These are phyloP conservation scores for Aureobasidium mangrovei DNA, from an alignment of 2,329 filamentous ascomycete genomes.

Conservation along the genomic window DNA sequence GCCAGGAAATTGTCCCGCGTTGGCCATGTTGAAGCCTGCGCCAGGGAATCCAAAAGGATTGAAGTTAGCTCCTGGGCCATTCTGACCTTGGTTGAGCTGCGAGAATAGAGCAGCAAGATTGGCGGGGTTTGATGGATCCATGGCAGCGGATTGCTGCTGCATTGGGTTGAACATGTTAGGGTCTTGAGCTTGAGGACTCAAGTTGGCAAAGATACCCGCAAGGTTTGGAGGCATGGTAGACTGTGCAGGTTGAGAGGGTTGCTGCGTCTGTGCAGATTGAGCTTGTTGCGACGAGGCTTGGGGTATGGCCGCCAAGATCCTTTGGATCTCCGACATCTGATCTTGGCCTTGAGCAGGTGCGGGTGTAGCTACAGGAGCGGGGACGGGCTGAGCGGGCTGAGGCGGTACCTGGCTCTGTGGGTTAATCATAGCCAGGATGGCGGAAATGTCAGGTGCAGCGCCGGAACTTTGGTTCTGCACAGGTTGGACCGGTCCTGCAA, in stretches of 20 bases:
- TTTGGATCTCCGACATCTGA: constrained; percentile 17
- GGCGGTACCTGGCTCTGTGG: constrained; percentile 19
- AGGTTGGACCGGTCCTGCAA: constrained; percentile 13
- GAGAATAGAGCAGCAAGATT: constrained; percentile 16
- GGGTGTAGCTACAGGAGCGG: constrained; percentile 15
- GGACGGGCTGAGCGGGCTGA: constrained; percentile 11
- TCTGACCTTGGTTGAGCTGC: constrained; percentile 10
- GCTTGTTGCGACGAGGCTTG: constrained; percentile 13
- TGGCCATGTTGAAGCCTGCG: constrained; percentile 6
- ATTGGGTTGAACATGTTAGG: constrained; percentile 11
- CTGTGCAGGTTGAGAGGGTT: constrained; percentile 3
- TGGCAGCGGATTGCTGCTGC: constrained; percentile 16
- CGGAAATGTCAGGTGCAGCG: constrained; percentile 15
- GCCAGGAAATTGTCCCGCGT: constrained; percentile 1
- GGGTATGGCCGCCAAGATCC: constrained; percentile 19
- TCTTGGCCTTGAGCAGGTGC: constrained; percentile 3
- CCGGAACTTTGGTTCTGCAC: constrained; percentile 10
- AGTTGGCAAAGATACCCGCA: constrained; percentile 11
- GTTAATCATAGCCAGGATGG: constrained; percentile 17
- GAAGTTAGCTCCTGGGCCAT: constrained; percentile 15
- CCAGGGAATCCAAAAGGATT: constrained; percentile 9
- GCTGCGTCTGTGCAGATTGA: constrained; percentile 8
- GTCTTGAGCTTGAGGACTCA: not conserved
- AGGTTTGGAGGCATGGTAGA: constrained; percentile 1
- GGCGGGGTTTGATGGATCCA: not conserved